phyloP scores from a whole-genome alignment of 1,284 basidiomycete species.

The Microbotryum lychnidis-dioicae region DNA sequence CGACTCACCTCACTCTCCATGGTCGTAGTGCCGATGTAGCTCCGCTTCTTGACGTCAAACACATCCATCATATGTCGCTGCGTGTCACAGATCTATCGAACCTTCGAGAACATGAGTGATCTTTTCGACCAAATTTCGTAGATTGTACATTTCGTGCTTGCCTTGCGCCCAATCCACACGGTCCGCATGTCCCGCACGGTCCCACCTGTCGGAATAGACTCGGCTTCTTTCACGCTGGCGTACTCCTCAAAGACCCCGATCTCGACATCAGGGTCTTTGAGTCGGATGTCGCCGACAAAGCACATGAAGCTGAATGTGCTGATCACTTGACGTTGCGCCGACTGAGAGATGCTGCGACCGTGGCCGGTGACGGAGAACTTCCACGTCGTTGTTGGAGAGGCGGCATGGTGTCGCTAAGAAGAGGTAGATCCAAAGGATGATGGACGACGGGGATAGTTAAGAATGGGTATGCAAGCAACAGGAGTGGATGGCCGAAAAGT shows the following conservation, averaged over 20 bases:
- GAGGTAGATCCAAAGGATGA: not conserved
- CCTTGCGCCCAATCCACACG: constrained; percentile 27
- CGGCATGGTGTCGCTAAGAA: constrained; percentile 48
- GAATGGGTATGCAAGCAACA: not conserved
- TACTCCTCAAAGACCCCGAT: constrained; percentile 87
- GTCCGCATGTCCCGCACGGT: constrained; percentile 13
- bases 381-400: constrained; percentile 61
- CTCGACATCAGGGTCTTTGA: constrained; percentile 70
- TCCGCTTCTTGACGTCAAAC: constrained; percentile 73
- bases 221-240: constrained; percentile 41
- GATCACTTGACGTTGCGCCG: constrained; percentile 46
- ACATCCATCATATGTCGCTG: constrained; percentile 38
- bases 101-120: not conserved
- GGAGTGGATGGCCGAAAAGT: not conserved
- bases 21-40: constrained; percentile 89
- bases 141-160: not conserved
- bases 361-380: constrained; percentile 69
- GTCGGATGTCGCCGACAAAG: constrained; percentile 70
- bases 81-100: constrained; percentile 31
- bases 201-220: not conserved
- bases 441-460: not conserved
- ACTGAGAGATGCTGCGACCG: constrained; percentile 63
- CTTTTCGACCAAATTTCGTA: not conserved
- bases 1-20: constrained; percentile 59
- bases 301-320: constrained; percentile 71